Evolutionary conservation across 2,329 filamentous ascomycete genomes (phyloP).

Genomic region (Venturia aucupariae): DNA sequence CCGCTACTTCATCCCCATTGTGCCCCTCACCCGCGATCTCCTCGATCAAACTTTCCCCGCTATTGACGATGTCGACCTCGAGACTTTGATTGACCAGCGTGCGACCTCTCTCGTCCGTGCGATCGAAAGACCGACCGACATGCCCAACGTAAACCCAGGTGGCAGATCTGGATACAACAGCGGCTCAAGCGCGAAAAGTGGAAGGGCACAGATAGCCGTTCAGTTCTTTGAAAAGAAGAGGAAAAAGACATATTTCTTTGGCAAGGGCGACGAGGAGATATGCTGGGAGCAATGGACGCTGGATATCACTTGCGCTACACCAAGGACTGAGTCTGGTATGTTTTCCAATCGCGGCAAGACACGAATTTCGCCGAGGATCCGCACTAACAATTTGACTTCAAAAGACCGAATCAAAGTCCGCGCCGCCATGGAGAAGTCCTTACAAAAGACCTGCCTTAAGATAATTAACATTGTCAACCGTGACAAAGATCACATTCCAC

Average conservation of each 20-base stretch:
- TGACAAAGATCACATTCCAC: constrained; percentile 93
- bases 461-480: constrained; percentile 79
- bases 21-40: constrained; percentile 75
- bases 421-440: constrained; percentile 80
- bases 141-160: constrained; percentile 26
- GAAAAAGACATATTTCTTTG: constrained; percentile 66
- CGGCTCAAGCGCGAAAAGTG: constrained; percentile 28
- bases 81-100: constrained; percentile 86
- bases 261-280: constrained; percentile 73
- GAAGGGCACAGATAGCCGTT: constrained; percentile 69
- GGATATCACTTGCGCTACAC: constrained; percentile 85
- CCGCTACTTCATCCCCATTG: constrained; percentile 84
- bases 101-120: constrained; percentile 71
- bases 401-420: constrained; percentile 80
- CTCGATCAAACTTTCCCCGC: constrained; percentile 84
- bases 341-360: constrained; percentile 15
- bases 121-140: constrained; percentile 46
- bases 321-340: constrained; percentile 77
- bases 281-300: constrained; percentile 97
- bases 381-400: background rate
- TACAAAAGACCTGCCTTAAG: constrained; percentile 80
- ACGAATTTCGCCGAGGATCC: background rate
- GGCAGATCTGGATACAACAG: constrained; percentile 17
- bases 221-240: constrained; percentile 94
- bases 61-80: constrained; percentile 81